Percentiles rank a stretch among this genome's conserved stretches.
Evolutionary conservation across 768 basidiomycete species (phyloP).

Genomic region (Auricularia heimuer): DNA sequence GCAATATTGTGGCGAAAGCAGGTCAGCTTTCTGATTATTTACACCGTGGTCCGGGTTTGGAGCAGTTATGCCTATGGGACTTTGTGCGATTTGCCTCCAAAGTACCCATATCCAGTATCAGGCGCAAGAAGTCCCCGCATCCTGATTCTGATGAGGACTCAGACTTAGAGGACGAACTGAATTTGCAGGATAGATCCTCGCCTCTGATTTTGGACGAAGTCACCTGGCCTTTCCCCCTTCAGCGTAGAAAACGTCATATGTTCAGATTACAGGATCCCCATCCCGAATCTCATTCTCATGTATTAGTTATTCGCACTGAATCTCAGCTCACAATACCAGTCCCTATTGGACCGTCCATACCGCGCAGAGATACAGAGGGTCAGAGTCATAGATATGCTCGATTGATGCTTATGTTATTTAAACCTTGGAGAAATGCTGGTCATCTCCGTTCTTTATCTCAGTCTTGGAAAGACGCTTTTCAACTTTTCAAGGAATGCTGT

Average conservation of each 20-base stretch:
- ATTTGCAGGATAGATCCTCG: no score
- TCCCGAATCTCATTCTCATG: background rate
- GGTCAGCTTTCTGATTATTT: background rate
- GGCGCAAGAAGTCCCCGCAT: background rate
- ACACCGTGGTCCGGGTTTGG: background rate
- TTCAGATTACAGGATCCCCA: background rate
- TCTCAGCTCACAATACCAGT: background rate
- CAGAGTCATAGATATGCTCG: background rate
- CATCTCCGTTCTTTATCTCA: slow-evolving; percentile 17
- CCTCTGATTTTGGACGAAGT: no score
- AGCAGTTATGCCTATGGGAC: background rate
- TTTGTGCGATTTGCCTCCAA: background rate
- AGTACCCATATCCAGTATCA: background rate
- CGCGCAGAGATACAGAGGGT: background rate
- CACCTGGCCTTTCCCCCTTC: no score
- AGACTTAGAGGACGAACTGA: no score
- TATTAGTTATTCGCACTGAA: background rate
- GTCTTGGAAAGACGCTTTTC: slow-evolving; percentile 25
- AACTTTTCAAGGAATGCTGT: slow-evolving; percentile 8
- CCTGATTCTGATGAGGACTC: no score
- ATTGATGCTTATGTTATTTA: background rate
- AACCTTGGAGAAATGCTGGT: slow-evolving; percentile 18
- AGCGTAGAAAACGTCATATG: background rate
- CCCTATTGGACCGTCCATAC: background rate
- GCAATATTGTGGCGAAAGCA: background rate